Conservation (phyloP, 2,329 filamentous ascomycete genomes). For the Talaromyces rugulosus region DNA sequence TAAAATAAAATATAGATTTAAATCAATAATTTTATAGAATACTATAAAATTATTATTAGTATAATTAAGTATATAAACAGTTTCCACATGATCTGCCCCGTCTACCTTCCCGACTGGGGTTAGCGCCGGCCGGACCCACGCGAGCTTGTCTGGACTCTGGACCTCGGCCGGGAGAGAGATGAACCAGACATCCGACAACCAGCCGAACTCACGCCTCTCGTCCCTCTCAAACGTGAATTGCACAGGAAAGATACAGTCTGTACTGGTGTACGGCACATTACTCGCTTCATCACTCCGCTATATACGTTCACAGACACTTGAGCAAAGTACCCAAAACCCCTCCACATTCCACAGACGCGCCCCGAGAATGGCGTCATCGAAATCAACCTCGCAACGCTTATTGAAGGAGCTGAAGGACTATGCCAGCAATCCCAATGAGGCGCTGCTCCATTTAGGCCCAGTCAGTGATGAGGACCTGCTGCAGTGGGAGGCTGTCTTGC, state of each 20-base stretch:
- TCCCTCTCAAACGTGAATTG: constrained; percentile 2
- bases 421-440: constrained; percentile 52
- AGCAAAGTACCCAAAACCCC: background rate
- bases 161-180: background rate
- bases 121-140: background rate
- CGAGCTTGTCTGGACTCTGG: background rate
- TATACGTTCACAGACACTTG: background rate
- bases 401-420: constrained; percentile 60
- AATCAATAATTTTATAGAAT: too few relatives aligned
- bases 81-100: background rate
- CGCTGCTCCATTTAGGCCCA: constrained; percentile 54
- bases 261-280: background rate
- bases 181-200: background rate
- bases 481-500: constrained; percentile 58
- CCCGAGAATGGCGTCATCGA: constrained; percentile 21
- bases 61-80: background rate
- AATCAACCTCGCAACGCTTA: constrained; percentile 52
- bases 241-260: constrained; percentile 6
- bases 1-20: too few relatives aligned
- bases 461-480: constrained; percentile 55
- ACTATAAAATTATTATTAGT: too few relatives aligned
- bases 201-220: background rate
- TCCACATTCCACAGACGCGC: constrained; percentile 1
- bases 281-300: background rate
- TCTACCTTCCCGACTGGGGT: background rate